phyloP scores from a whole-genome alignment of 495 filamentous ascomycete species.

The Neurospora hispaniola region DNA sequence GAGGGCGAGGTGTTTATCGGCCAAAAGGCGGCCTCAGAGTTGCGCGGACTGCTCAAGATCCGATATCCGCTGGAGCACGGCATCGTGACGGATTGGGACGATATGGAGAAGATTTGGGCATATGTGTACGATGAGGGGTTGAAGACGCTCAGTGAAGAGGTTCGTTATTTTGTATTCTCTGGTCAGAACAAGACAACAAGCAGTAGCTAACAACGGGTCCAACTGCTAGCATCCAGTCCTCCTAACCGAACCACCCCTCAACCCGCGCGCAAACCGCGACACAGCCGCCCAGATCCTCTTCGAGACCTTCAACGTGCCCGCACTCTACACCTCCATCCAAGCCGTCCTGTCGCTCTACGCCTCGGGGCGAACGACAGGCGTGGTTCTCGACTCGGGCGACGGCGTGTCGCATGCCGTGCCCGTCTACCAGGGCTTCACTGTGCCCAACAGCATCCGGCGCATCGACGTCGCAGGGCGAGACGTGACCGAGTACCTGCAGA shows the following conservation, averaged over 20 bases:
- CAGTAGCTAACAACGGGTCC: conserved; percentile 1
- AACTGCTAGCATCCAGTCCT: conserved; percentile 73
- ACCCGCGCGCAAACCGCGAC: conserved; percentile 91
- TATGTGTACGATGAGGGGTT: conserved; percentile 54
- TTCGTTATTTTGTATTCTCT: too few species aligned
- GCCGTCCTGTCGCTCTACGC: conserved; percentile 94
- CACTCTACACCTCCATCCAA: conserved; percentile 93
- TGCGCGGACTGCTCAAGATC: conserved; percentile 90
- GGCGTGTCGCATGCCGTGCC: conserved; percentile 96
- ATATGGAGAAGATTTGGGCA: conserved; percentile 99
- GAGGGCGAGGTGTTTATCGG: conserved; percentile 98
- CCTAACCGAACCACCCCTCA: conserved; percentile 92
- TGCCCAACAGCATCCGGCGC: conserved; percentile 84
- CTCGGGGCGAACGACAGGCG: conserved; percentile 89
- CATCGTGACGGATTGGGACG: conserved; percentile 98
- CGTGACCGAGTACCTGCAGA: conserved; percentile 92
- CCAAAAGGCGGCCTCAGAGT: conserved; percentile 74
- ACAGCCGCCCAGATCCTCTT: conserved; percentile 96
- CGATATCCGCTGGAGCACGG: conserved; percentile 93
- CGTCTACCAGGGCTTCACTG: conserved; percentile 95
- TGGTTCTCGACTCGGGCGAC: conserved; percentile 91
- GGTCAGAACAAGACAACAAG: not conserved
- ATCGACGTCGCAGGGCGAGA: conserved; percentile 98
- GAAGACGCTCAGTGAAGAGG: conserved; percentile 94
- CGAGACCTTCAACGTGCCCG: conserved; percentile 97